Base-by-base conservation (phyloP, 2,329 filamentous ascomycete species). In the Madurella mycetomatis region DNA sequence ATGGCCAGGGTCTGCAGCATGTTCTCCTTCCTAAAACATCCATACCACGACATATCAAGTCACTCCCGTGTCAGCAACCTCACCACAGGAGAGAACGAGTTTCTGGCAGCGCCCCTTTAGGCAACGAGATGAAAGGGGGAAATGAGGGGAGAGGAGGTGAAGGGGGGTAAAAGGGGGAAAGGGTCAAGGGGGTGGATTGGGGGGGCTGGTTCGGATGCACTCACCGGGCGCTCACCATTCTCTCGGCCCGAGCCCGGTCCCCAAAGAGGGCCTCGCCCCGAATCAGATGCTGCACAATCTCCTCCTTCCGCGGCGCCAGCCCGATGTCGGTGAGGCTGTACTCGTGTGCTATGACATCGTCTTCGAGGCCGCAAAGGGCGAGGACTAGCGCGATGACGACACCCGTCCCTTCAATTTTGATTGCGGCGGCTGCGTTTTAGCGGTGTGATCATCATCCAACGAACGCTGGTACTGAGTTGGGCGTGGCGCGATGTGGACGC, bases 301-400 rank as follows among this genome's bases (percentile, higher is more conserved):
- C 67, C 45, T 76, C 73, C 18, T 78, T 77, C 58, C 83, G 77
- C 34, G 75, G 64, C 3, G 73, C 72, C 8, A 90, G 70, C 0
- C 87, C 86, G 1, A 74, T 62, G 48, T 88, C 82, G 0, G 85
- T 89, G 9, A 89, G 72, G 15, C 77, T 73, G 66, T 91, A 92
- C 67, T 92, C 88, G 9, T 77, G 69, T 0, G 84, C 85, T n/a
- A 88, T 77, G 4, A 70, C 66, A 34, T 80, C 73, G 59, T 83
- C 77, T 1, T 75, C 69, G 0, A 88, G 83, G 4, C 84, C 83
- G 9, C 83, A 83, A 30, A 90, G 74, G 25, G 79, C 71, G 40
- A 90, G 74, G 9, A 91, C 66, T 41, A 92, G 62, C 2, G 85
- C 87, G 47, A 82, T 80, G 43, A 90, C 71, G 4, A 91, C 77